phyloP scores from a whole-genome alignment of 139 green algal species.

The Nannochloris sp. region DNA sequence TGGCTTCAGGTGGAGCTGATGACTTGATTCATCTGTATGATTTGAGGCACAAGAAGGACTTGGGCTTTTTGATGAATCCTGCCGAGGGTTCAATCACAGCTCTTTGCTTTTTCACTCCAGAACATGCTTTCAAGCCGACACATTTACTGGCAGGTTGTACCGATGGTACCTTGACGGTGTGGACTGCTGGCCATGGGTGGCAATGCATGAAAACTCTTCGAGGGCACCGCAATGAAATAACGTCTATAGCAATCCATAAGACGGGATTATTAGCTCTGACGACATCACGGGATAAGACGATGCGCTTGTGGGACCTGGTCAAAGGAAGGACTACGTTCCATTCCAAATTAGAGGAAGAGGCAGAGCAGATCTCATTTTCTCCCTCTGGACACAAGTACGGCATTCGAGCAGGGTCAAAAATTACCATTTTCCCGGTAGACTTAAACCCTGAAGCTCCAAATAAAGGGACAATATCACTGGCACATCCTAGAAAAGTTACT shows the following conservation, averaged over 20 bases:
- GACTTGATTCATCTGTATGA: slow-evolving; percentile 75
- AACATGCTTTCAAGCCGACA: slow-evolving; percentile 28
- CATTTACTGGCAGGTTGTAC: slow-evolving; percentile 73
- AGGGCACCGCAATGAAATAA: slow-evolving; percentile 51
- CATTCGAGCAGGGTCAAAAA: slow-evolving; percentile 30
- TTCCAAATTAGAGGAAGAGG: slow-evolving; percentile 41
- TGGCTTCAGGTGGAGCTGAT: slow-evolving; percentile 65
- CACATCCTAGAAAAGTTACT: slow-evolving; percentile 28
- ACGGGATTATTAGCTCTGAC: slow-evolving; percentile 66
- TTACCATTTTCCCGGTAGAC: slow-evolving; percentile 34
- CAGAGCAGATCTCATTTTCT: slow-evolving; percentile 38
- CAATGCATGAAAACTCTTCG: slow-evolving; percentile 62
- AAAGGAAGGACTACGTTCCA: slow-evolving; percentile 56
- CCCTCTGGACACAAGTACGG: slow-evolving; percentile 35
- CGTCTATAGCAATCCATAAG: slow-evolving; percentile 56
- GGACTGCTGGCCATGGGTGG: slow-evolving; percentile 58
- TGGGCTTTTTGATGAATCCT: slow-evolving; percentile 77
- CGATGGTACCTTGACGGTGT: slow-evolving; percentile 69
- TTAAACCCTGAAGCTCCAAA: not conserved
- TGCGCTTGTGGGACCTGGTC: slow-evolving; percentile 80
- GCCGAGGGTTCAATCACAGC: slow-evolving; percentile 65
- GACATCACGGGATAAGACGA: slow-evolving; percentile 37
- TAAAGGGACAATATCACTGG: not conserved
- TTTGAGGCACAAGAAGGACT: slow-evolving; percentile 48
- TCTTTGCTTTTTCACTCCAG: slow-evolving; percentile 48